A percentile compares a stretch with the other conserved stretches of the same genome.
Conservation (phyloP, 1,284 basidiomycete genomes). For the Puccinia coronata region DNA sequence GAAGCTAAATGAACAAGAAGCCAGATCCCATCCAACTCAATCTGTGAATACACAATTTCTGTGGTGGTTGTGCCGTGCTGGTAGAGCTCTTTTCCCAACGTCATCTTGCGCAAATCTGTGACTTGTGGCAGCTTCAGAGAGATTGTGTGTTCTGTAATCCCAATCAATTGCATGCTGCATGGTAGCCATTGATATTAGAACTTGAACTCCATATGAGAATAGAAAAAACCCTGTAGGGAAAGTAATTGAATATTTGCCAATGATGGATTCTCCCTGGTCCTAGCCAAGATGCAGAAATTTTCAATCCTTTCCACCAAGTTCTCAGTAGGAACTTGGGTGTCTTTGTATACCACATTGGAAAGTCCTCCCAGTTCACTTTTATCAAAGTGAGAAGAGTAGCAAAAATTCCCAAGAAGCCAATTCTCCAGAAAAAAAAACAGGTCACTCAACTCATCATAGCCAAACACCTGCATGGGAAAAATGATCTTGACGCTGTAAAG, state of each 20-base stretch:
- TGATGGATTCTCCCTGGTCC: slow-evolving; percentile 97
- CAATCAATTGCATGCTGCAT: slow-evolving; percentile 83
- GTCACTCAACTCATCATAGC: slow-evolving; percentile 55
- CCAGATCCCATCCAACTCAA: slow-evolving; percentile 84
- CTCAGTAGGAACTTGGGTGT: slow-evolving; percentile 79
- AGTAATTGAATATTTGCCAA: slow-evolving; percentile 62
- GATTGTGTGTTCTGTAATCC: slow-evolving; percentile 78
- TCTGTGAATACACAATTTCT: slow-evolving; percentile 85
- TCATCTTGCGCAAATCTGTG: slow-evolving; percentile 83
- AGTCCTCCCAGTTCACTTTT: slow-evolving; percentile 67
- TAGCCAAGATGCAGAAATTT: slow-evolving; percentile 96
- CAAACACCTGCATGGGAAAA: slow-evolving; percentile 78
- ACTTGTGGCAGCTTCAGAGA: slow-evolving; percentile 88
- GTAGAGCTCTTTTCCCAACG: slow-evolving; percentile 87
- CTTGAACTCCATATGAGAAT: neutral
- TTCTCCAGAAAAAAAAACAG: neutral
- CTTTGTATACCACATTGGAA: slow-evolving; percentile 89
- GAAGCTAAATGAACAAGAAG: slow-evolving; percentile 89
- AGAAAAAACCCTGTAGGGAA: no score
- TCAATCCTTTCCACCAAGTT: slow-evolving; percentile 90
- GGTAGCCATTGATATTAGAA: neutral
- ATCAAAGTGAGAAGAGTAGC: slow-evolving; percentile 74
- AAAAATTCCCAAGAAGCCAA: slow-evolving; percentile 79
- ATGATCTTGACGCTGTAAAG: slow-evolving; percentile 87
- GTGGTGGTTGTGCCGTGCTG: slow-evolving; percentile 89